Evolutionary conservation across 2,329 filamentous ascomycete genomes (phyloP).

Genomic region (Berkeleyomyces basicola): DNA sequence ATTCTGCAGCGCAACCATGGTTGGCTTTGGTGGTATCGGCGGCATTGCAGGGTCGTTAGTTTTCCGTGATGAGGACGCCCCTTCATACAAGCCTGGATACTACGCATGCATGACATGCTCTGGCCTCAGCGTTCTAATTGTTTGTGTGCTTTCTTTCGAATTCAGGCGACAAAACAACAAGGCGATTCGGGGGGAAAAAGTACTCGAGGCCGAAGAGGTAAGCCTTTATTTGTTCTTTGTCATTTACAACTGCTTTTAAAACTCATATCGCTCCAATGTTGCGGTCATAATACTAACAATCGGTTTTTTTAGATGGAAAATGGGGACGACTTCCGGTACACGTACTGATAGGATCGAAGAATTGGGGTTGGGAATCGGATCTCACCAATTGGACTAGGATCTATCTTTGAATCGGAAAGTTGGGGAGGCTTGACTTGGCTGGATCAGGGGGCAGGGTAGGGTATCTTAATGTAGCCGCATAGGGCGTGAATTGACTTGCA

Average conservation of each 20-base stretch:
- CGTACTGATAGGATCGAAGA: conserved; percentile 2
- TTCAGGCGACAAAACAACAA: conserved; percentile 30
- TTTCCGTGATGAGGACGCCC: conserved; percentile 43
- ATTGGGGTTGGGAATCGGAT: background rate
- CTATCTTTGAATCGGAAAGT: background rate
- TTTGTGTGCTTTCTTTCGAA: conserved; percentile 24
- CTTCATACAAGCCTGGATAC: conserved; percentile 37
- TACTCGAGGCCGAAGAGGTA: conserved; percentile 34
- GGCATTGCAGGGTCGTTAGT: conserved; percentile 62
- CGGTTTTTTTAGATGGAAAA: conserved; percentile 13
- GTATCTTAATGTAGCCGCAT: background rate
- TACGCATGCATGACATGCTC: conserved; percentile 37
- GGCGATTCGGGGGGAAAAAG: conserved; percentile 36
- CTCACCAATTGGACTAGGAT: background rate
- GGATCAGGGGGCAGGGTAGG: background rate
- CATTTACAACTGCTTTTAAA: background rate
- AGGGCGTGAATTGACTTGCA: background rate
- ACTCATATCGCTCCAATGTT: too few species aligned
- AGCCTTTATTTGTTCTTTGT: background rate
- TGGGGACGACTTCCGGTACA: conserved; percentile 12
- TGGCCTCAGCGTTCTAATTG: conserved; percentile 30
- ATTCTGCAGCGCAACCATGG: conserved; percentile 57
- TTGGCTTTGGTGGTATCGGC: conserved; percentile 61
- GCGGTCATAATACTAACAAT: background rate
- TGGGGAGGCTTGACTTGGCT: background rate